Evolutionary conservation across 768 basidiomycete genomes (phyloP).

Genomic region (Cystofilobasidium capitatum): DNA sequence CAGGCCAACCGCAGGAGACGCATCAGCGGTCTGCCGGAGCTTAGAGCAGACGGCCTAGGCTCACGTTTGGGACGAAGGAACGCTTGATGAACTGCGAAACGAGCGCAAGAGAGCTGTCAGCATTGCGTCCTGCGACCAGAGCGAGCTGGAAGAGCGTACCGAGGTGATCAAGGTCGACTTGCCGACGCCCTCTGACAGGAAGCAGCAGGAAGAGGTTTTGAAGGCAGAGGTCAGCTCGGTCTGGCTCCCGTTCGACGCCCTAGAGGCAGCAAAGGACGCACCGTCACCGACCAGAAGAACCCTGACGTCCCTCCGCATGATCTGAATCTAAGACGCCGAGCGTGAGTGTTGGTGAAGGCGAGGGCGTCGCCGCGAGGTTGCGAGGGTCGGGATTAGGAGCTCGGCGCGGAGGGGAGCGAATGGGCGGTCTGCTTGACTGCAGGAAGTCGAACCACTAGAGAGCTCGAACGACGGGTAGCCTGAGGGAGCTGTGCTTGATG

Average conservation of each 20-base stretch:
- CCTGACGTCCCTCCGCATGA: conserved; percentile 73
- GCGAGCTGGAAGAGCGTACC: neutral
- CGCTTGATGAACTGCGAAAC: conserved; percentile 65
- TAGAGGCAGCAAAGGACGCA: conserved; percentile 40
- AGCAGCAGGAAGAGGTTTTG: neutral
- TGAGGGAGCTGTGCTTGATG: too few species aligned
- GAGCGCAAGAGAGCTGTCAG: neutral
- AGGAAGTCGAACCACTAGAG: too few species aligned
- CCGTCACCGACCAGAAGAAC: conserved; percentile 91
- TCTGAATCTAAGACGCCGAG: too few species aligned
- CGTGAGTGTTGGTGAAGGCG: too few species aligned
- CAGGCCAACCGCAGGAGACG: conserved; percentile 2
- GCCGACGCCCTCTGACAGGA: conserved; percentile 76
- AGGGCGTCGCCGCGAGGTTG: too few species aligned
- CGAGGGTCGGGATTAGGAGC: too few species aligned
- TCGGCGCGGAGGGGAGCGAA: too few species aligned
- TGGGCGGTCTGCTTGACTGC: too few species aligned
- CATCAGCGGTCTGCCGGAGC: conserved; percentile 3
- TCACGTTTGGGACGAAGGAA: conserved; percentile 78
- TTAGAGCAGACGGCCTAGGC: conserved; percentile 28
- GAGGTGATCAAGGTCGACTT: conserved; percentile 97
- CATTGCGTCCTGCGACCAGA: neutral
- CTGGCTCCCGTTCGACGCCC: neutral
- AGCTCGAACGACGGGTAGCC: too few species aligned
- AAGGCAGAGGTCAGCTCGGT: conserved; percentile 15